Conservation (phyloP, 1,284 basidiomycete species). For the Fomitopsis palustris region DNA sequence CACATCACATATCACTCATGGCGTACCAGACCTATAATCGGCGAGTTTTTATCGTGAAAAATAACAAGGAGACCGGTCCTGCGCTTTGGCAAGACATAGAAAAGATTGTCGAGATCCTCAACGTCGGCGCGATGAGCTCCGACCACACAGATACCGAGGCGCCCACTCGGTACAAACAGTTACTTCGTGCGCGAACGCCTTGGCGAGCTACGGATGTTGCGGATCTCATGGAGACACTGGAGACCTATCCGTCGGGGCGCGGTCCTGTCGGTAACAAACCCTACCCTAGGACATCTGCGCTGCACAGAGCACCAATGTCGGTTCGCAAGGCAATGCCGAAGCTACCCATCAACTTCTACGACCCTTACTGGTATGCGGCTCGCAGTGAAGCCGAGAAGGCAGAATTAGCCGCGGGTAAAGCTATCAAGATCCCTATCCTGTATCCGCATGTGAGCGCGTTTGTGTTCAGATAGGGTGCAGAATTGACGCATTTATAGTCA, state of each 20-base stretch:
- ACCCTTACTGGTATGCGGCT: not conserved
- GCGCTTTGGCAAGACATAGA: not conserved
- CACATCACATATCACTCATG: no score
- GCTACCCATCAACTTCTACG: not conserved
- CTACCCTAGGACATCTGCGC: not conserved
- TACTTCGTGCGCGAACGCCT: not conserved
- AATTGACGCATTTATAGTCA: no score
- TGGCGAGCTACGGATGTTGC: not conserved
- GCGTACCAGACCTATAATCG: not conserved
- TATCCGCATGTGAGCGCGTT: no score
- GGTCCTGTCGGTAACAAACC: not conserved
- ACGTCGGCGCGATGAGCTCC: not conserved
- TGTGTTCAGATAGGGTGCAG: no score
- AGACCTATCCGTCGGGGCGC: not conserved
- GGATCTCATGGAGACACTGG: not conserved
- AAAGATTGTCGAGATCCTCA: not conserved
- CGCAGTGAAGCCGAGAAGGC: not conserved
- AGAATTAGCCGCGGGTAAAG: not conserved
- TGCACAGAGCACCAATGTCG: not conserved
- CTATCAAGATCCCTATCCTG: no score
- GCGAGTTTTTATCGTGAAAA: not conserved
- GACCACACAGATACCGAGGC: not conserved
- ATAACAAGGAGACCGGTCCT: not conserved
- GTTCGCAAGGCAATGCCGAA: not conserved
- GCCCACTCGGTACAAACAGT: not conserved